Percentiles rank a stretch among this genome's conserved stretches.
These are phyloP conservation scores for Neurospora sublineolata DNA, from an alignment of 495 filamentous ascomycete species.

Conservation along the genomic window DNA sequence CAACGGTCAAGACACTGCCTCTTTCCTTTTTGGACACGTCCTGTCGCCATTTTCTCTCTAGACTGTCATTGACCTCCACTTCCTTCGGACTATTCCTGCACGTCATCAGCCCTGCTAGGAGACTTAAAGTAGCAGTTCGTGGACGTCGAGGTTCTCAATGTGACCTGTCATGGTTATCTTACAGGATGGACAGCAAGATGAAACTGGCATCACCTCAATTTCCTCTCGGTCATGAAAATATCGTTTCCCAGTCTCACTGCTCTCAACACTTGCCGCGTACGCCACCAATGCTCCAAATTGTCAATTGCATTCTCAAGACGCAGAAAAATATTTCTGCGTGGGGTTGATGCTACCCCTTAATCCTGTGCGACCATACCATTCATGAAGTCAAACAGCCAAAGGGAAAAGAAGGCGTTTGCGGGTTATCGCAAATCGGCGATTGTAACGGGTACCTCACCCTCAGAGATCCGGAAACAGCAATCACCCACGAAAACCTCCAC, in stretches of 20 bases:
- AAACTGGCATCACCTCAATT: not conserved
- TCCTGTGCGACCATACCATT: not conserved
- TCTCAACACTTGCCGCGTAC: not conserved
- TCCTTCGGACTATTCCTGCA: not conserved
- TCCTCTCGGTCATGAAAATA: not conserved
- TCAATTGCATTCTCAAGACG: not conserved
- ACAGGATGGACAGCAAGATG: not conserved
- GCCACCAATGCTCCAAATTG: not conserved
- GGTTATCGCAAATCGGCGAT: not conserved
- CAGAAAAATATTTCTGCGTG: not conserved
- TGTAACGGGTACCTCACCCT: not conserved
- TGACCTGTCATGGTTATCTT: not conserved
- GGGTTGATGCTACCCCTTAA: not conserved
- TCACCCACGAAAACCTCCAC: not conserved
- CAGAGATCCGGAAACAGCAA: not conserved
- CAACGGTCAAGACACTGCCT: not conserved
- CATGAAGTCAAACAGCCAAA: not conserved
- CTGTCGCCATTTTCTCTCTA: not conserved
- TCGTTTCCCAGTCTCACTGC: not conserved
- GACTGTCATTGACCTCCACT: not conserved
- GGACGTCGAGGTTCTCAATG: not conserved
- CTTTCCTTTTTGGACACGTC: not conserved
- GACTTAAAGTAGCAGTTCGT: not conserved
- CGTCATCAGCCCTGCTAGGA: not conserved
- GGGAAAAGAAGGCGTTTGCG: not conserved